Percentiles rank a stretch among this genome's conserved stretches.
phyloP scores from a whole-genome alignment of 1,284 basidiomycete genomes.

The Inonotus obliquus region DNA sequence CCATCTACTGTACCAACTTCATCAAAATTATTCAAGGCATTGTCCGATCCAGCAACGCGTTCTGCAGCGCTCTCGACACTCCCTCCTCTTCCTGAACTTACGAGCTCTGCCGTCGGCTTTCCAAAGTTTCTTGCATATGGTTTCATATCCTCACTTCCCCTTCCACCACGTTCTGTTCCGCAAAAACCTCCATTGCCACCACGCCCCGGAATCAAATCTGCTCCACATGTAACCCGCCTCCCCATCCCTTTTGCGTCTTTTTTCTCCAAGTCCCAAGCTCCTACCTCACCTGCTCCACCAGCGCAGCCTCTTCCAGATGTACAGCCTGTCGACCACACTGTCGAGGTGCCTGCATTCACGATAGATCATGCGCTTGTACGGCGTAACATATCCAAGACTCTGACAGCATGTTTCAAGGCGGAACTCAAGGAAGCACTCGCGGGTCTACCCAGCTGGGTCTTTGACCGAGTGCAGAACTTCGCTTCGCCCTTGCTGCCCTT shows the following conservation, averaged over 20 bases:
- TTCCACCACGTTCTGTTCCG: conserved; percentile 51
- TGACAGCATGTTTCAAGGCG: conserved; percentile 53
- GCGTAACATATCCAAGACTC: conserved; percentile 52
- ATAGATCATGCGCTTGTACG: conserved; percentile 49
- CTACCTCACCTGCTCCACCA: conserved; percentile 31
- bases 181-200: conserved; percentile 62
- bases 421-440: conserved; percentile 52
- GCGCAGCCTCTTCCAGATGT: conserved; percentile 25
- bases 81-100: conserved; percentile 39
- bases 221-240: conserved; percentile 38
- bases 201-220: conserved; percentile 35
- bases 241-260: conserved; percentile 63
- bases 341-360: conserved; percentile 56
- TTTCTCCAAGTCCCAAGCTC: conserved; percentile 44
- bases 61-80: conserved; percentile 44
- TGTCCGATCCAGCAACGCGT: conserved; percentile 50
- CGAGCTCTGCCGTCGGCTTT: conserved; percentile 35
- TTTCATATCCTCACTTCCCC: conserved; percentile 51
- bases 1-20: conserved; percentile 61
- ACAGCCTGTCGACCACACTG: conserved; percentile 30
- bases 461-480: conserved; percentile 59
- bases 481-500: conserved; percentile 47
- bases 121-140: conserved; percentile 49
- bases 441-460: conserved; percentile 53
- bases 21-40: conserved; percentile 55